Evolutionary conservation across 345 rosid genomes (phyloP), one percentile per base, ranked within the genome.

Genomic region (Bruguiera parviflora): DNA sequence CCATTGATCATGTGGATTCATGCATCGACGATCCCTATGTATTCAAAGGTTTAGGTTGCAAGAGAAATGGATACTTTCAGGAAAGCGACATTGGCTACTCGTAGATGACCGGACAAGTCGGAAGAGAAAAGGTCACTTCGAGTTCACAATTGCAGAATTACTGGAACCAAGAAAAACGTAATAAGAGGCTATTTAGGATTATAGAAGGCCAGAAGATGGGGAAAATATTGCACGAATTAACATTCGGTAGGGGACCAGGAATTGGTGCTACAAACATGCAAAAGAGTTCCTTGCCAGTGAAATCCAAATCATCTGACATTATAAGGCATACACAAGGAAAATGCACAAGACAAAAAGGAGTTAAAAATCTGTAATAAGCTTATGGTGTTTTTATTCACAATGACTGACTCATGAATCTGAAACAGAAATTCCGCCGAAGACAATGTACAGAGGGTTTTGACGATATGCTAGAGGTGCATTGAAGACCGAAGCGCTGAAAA

Each of bases 341-440:
- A 22, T 24, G 62, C 49, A 37, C 53, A n/a, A 15, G 53, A 20
- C 43, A 39, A 39, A 25, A 65, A 35, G 3, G 51, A 21, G 55
- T 15, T 37, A 73, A 73, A 66, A 51, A 13, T 28, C 24, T 53
- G 28, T 35, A 24, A 8, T 22, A 67, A 76, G 56, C 66, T 71
- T 64, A 66, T 18, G 67, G 39, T 16, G 47, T 63, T 49, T 25
- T 79, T 81, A 81, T 81, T 77, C 81, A 83, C 89, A 85, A 37
- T 8, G 72, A 58, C 79, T 63, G 72, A 71, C 87, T 69, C 65
- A 61, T 52, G 39, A 71, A 73, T 72, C 75, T 71, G 74, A 49
- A 62, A 66, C 53, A 47, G 66, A 62, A 65, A 77, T 60, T 73
- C 64, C 27, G 49, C 56, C 10, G 74, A 63, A 61, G 61, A 75